These are phyloP conservation scores for Fraxinus ornus DNA, from an alignment of 305 asterid species.

Conservation along the genomic window DNA sequence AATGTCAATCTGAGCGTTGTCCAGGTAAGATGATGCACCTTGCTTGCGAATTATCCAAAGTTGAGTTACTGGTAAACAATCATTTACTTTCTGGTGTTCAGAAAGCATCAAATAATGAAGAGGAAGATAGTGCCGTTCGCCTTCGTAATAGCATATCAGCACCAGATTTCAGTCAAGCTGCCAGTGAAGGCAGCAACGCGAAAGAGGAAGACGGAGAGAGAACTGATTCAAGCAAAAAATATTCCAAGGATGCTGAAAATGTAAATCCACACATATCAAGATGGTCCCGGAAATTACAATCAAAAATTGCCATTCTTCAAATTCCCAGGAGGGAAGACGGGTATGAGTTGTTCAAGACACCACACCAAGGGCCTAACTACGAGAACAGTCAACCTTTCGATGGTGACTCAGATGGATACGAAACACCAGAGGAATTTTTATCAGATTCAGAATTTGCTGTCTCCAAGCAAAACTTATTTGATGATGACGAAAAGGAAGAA, in stretches of 20 bases:
- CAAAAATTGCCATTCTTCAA: constrained; percentile 55
- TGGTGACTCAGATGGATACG: constrained; percentile 50
- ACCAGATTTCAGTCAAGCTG: constrained; percentile 37
- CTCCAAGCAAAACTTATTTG: constrained; percentile 62
- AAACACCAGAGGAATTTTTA: constrained; percentile 68
- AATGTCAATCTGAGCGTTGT: constrained; percentile 57
- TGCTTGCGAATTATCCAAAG: background rate
- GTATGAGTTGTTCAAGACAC: constrained; percentile 46
- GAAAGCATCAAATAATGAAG: constrained; percentile 58
- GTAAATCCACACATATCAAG: constrained; percentile 35
- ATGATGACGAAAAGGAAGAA: constrained; percentile 35
- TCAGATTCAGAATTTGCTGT: constrained; percentile 54
- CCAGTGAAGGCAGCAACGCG: constrained; percentile 13
- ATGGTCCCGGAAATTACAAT: constrained; percentile 44
- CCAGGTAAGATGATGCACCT: constrained; percentile 42
- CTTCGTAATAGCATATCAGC: constrained; percentile 45
- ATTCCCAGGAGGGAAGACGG: constrained; percentile 48
- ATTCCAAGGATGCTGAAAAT: constrained; percentile 38
- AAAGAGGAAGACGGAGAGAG: constrained; percentile 19
- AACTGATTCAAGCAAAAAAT: constrained; percentile 24
- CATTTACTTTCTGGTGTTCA: constrained; percentile 24
- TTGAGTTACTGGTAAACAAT: background rate
- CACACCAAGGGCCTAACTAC: constrained; percentile 23
- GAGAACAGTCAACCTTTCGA: constrained; percentile 10
- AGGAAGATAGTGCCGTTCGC: constrained; percentile 22